Conservation (phyloP, 1,139 yeast species). For the Magnusiomyces fungicola region DNA sequence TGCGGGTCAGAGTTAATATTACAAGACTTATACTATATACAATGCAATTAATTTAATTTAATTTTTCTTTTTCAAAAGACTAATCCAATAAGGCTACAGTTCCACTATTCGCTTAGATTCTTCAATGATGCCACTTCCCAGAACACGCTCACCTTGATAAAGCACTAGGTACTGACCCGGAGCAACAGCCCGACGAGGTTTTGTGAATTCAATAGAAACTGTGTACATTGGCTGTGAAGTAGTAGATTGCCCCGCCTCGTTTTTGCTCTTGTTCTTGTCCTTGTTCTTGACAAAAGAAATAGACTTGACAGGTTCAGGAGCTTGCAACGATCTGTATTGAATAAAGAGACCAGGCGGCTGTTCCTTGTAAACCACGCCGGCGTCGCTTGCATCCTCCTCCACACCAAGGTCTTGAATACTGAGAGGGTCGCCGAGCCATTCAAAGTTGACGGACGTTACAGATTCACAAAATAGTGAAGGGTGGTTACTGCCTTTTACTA, state of each 20-base stretch:
- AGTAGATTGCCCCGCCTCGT: neutral
- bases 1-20: no score
- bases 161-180: slow-evolving; percentile 84
- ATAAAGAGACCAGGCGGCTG: slow-evolving; percentile 31
- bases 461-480: slow-evolving; percentile 45
- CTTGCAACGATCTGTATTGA: slow-evolving; percentile 68
- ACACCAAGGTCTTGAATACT: slow-evolving; percentile 1
- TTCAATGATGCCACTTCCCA: slow-evolving; percentile 67
- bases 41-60: no score
- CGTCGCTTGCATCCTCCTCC: neutral
- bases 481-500: slow-evolving; percentile 67
- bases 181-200: slow-evolving; percentile 68
- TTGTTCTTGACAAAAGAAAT: neutral
- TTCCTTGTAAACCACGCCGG: no score
- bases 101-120: neutral
- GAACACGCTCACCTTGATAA: slow-evolving; percentile 56
- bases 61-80: no score
- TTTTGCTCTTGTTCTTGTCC: neutral
- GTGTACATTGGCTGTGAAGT: neutral
- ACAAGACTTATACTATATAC: no score
- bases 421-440: slow-evolving; percentile 40
- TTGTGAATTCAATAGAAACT: slow-evolving; percentile 28
- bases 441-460: slow-evolving; percentile 43
- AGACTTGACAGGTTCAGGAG: slow-evolving; percentile 36
- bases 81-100: no score